These are phyloP conservation scores for Yarrowia divulgata DNA, from an alignment of 805 yeast genomes.

Conservation along the genomic window DNA sequence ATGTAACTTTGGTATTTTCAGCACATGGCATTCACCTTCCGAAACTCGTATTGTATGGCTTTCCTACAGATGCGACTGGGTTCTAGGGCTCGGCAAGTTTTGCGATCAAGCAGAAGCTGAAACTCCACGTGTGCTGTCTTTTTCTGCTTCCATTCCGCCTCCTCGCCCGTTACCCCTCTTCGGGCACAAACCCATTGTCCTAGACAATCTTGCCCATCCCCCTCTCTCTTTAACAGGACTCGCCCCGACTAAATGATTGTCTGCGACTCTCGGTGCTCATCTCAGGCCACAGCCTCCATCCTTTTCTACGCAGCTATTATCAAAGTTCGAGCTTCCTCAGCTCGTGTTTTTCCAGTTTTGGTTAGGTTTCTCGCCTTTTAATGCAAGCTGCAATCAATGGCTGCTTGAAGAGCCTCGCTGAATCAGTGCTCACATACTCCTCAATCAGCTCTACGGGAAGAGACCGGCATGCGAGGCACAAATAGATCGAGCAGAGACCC, in stretches of 20 bases:
- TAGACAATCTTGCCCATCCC: background rate
- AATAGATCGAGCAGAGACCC: no score
- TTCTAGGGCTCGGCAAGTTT: background rate
- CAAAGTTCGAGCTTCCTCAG: background rate
- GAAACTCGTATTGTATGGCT: background rate
- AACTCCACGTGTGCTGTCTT: background rate
- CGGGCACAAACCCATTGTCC: background rate
- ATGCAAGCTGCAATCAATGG: background rate
- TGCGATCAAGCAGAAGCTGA: background rate
- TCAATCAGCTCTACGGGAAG: no score
- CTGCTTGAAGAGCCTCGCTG: background rate
- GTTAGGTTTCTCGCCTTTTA: background rate
- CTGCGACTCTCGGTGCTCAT: background rate
- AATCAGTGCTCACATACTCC: background rate
- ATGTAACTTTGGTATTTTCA: background rate
- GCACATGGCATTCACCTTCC: background rate
- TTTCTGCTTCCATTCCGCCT: background rate
- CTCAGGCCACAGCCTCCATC: background rate
- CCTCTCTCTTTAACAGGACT: background rate
- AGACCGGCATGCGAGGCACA: no score
- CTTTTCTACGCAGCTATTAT: background rate
- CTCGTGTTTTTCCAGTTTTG: slow-evolving; percentile 13
- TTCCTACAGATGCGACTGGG: background rate
- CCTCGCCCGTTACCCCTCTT: background rate
- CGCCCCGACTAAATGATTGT: background rate